Evolutionary conservation across 768 basidiomycete species (phyloP).

Genomic region (Psilocybe sp.): DNA sequence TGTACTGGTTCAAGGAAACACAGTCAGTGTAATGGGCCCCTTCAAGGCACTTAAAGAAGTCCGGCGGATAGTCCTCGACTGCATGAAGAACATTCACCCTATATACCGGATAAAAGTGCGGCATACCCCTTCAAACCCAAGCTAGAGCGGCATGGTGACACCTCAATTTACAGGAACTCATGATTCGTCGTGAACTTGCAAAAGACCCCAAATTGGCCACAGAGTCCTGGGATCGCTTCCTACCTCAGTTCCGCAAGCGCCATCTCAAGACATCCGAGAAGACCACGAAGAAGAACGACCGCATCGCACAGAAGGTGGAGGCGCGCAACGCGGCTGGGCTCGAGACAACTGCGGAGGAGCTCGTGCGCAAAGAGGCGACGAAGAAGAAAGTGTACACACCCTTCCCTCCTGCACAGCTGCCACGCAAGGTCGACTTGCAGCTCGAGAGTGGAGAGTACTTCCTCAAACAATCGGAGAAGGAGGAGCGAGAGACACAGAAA

Average conservation of each 20-base stretch:
- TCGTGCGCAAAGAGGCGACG: slow-evolving; percentile 37
- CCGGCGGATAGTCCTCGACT: slow-evolving; percentile 92
- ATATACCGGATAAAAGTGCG: slow-evolving; percentile 96
- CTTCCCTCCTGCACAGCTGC: slow-evolving; percentile 93
- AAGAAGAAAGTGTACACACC: slow-evolving; percentile 96
- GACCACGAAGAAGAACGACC: slow-evolving; percentile 86
- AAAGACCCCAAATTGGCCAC: slow-evolving; percentile 95
- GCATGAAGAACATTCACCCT: slow-evolving; percentile 99
- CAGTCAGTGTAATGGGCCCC: slow-evolving; percentile 97
- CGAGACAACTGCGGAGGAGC: slow-evolving; percentile 30
- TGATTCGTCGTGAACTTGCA: slow-evolving; percentile 96
- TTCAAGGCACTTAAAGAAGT: slow-evolving; percentile 96
- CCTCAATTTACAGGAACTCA: slow-evolving; percentile 68
- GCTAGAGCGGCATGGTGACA: slow-evolving; percentile 4
- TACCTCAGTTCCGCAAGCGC: slow-evolving; percentile 91
- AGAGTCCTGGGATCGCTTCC: slow-evolving; percentile 96
- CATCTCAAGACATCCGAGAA: slow-evolving; percentile 94
- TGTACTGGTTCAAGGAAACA: slow-evolving; percentile 96
- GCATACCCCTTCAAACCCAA: neutral
- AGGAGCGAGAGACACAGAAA: slow-evolving; percentile 64
- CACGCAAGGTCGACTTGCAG: slow-evolving; percentile 94
- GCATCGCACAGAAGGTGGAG: slow-evolving; percentile 53
- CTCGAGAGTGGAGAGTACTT: slow-evolving; percentile 98
- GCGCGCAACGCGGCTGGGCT: slow-evolving; percentile 68
- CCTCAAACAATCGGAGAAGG: slow-evolving; percentile 88